These are phyloP conservation scores for Alnus glutinosa DNA, from an alignment of 306 rosid species.

Conservation along the genomic window DNA sequence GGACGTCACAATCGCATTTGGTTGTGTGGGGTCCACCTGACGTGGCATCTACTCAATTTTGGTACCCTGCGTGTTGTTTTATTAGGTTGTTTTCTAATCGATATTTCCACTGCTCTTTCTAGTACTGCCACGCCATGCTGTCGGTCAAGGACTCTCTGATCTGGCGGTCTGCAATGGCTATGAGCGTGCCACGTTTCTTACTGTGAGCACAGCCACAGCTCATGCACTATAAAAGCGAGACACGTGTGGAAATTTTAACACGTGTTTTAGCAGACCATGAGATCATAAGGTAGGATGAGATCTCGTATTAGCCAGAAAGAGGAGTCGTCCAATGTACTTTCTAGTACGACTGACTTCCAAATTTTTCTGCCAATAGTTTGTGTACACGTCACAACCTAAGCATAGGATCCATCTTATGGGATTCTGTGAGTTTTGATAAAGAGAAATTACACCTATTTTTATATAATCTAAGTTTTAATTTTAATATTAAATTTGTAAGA, in stretches of 20 bases:
- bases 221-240: not conserved
- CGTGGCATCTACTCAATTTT: slow-evolving; percentile 48
- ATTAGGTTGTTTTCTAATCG: not conserved
- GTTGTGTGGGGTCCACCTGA: slow-evolving; percentile 34
- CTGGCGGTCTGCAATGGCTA: not conserved
- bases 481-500: too few relatives aligned
- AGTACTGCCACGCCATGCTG: not conserved
- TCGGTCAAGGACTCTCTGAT: not conserved
- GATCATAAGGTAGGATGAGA: too few relatives aligned
- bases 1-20: slow-evolving; percentile 32
- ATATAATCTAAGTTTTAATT: too few relatives aligned
- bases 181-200: not conserved
- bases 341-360: not conserved
- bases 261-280: not conserved
- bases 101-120: not conserved
- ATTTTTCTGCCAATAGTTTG: not conserved
- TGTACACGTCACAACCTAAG: slow-evolving; percentile 30
- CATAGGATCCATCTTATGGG: too few relatives aligned
- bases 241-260: not conserved
- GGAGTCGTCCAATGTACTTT: not conserved
- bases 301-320: not conserved
- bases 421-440: too few relatives aligned
- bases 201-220: too few relatives aligned
- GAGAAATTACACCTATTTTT: too few relatives aligned
- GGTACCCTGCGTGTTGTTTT: slow-evolving; percentile 5